Base-by-base conservation (phyloP, 2,329 filamentous ascomycete genomes). In the Hysterium pulicare region DNA sequence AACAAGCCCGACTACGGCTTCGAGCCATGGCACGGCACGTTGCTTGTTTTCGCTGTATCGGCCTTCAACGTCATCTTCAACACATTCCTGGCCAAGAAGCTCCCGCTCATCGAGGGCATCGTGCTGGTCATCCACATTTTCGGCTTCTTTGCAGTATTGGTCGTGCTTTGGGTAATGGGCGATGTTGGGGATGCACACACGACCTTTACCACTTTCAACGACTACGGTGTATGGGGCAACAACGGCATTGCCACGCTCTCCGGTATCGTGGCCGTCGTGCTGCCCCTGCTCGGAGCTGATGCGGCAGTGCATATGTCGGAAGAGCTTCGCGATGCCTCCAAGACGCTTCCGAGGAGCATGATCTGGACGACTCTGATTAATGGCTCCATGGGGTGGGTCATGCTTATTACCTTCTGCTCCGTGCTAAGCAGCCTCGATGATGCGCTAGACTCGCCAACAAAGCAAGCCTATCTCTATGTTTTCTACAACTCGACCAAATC, bases 131-230 rank as follows among this genome's bases (percentile, higher is more conserved):
- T 78, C 2, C 74, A 78, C 44, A 54, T 76, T 19, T 50, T 69
- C 13, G 75, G 73, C 2, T 72, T 77, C 48, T 71, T 77, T 45
- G 72, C 68, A 1, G 67, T 76, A 44, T 51, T 77, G 8, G 66
- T 75, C 4, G 46, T 48, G 4, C 44, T 71, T 39, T 63, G 59
- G 59, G 54, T 59, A 2, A 50, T 62, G 8, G 59, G 43, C 4
- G 54, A 55, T 11, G 49, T 53, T n/a, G 53, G 46, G 32, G 23
- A 42, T 11, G 40, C 60, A 16, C 51, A 40, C 10, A 46, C 58
- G 1, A 56, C 60, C 2, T 63, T 62, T 26, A 44, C 40, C 4
- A 33, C 38, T 2, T 63, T 61, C 39, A 46, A 57, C 37, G 55
- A 62, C 20, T 58, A 58, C 24, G 53, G 45, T 1, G 57, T 50